Conservation (phyloP, 352 stramenopile genomes). For the Thalassiosira hispida region DNA sequence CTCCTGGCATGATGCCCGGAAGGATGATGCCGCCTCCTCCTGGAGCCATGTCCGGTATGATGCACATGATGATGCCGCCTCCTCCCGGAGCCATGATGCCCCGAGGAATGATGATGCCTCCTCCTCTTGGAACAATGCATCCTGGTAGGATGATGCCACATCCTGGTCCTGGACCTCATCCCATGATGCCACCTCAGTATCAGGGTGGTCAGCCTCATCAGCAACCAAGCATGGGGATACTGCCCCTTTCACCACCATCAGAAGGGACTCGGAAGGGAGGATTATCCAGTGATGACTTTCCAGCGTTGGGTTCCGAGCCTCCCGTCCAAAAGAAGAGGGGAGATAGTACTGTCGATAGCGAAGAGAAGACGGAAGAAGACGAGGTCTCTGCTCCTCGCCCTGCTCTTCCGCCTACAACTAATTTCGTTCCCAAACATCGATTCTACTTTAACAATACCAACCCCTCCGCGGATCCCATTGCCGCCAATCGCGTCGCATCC, state of each 20-base stretch:
- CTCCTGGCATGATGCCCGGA: conserved; percentile 14
- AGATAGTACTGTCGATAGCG: neutral
- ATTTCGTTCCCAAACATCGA: no score
- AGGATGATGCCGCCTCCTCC: conserved; percentile 28
- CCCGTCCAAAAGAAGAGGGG: conserved; percentile 8
- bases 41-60: neutral
- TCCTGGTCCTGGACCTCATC: neutral
- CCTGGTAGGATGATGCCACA: conserved; percentile 10
- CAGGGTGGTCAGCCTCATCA: neutral
- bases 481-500: conserved; percentile 52
- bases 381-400: neutral
- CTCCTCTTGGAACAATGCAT: no score
- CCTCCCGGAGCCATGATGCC: conserved; percentile 11
- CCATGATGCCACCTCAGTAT: no score
- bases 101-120: neutral
- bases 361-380: conserved; percentile 9
- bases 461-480: conserved; percentile 66
- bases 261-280: neutral
- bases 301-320: conserved; percentile 21
- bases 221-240: neutral
- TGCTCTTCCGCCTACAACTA: neutral
- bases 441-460: conserved; percentile 73
- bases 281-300: conserved; percentile 43
- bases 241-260: neutral
- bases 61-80: conserved; percentile 15